Base-by-base conservation (phyloP, 2,329 filamentous ascomycete species). In the Aspergillus clavatus region DNA sequence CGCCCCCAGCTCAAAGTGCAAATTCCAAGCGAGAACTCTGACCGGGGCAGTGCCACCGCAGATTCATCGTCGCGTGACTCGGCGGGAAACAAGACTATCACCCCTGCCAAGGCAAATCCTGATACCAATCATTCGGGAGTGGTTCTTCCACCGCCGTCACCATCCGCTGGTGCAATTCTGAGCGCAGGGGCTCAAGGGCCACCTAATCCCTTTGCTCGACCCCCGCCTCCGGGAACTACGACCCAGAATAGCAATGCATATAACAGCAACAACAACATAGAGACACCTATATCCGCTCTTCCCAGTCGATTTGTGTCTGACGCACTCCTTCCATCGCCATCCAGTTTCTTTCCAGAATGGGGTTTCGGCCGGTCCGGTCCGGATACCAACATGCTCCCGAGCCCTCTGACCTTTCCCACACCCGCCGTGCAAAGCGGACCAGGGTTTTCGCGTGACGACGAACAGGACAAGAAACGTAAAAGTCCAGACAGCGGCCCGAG, bases 161-260 rank as follows among this genome's bases (percentile, higher is more conserved):
- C 93, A 0, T 95, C 89, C 23, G 87, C 89, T 2, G 86, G 86
- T 18, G 82, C 89, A 2, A 75, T 97, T 5, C 75, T 96, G 44
- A 95, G 89, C 38, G 93, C 93, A 0, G 93, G 93, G 31, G 91
- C 93, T 7, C 86, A 84, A 28, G 93, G 93, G 0, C 93, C 93
- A 11, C 89, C 89, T 2, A 98, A 98, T 65, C 93, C 93, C 0
- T 98, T 97, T 66, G 93, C 93, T 6, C 80, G 91, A 33, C 93
- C 91, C 1, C 80, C 84, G 21, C 89, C 87, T 4, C 87, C 89
- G n/a, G 61, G 54, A 12, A 48, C 62, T 37, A 56, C 58, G 29
- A 52, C 62, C 7, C 60, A 73, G 29, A 66, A 68, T 40, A 71
- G 71, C 36, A 62, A 62, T 26, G 68, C 72, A n/a, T 70, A 73